These are phyloP conservation scores for Populus hybrid DNA, from an alignment of 441 rosid species.

Conservation along the genomic window DNA sequence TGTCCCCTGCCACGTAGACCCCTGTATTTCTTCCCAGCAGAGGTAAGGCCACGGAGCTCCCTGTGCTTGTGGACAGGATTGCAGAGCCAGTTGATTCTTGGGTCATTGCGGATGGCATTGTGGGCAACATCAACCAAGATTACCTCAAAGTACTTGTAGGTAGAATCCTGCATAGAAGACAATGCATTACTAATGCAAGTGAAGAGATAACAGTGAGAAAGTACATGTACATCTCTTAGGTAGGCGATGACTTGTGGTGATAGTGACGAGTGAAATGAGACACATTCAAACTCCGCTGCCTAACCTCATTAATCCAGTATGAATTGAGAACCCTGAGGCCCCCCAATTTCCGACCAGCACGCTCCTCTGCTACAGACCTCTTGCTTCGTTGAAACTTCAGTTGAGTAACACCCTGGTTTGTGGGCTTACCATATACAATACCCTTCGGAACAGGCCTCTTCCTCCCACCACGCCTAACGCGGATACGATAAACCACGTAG, in stretches of 20 bases:
- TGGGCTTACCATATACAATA: conserved; percentile 95
- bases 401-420: conserved; percentile 97
- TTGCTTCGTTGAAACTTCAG: conserved; percentile 94
- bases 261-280: no score
- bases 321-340: conserved; percentile 90
- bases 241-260: no score
- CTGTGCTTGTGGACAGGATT: conserved; percentile 88
- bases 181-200: not conserved
- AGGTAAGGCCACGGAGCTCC: conserved; percentile 84
- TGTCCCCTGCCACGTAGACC: conserved; percentile 87
- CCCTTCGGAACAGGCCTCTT: conserved; percentile 96
- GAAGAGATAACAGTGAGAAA: not conserved
- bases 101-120: conserved; percentile 74
- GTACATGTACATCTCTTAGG: no score
- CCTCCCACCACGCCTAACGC: conserved; percentile 89
- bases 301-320: conserved; percentile 86
- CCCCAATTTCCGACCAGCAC: conserved; percentile 88
- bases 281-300: not conserved
- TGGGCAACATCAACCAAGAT: conserved; percentile 80
- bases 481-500: conserved; percentile 76
- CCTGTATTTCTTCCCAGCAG: conserved; percentile 87
- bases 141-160: conserved; percentile 76
- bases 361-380: conserved; percentile 96
- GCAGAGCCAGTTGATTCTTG: conserved; percentile 89
- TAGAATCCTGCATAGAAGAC: conserved; percentile 48